A percentile compares a stretch with the other conserved stretches of the same genome.
phyloP scores from a whole-genome alignment of 345 rosid species.

The Viola odorata region DNA sequence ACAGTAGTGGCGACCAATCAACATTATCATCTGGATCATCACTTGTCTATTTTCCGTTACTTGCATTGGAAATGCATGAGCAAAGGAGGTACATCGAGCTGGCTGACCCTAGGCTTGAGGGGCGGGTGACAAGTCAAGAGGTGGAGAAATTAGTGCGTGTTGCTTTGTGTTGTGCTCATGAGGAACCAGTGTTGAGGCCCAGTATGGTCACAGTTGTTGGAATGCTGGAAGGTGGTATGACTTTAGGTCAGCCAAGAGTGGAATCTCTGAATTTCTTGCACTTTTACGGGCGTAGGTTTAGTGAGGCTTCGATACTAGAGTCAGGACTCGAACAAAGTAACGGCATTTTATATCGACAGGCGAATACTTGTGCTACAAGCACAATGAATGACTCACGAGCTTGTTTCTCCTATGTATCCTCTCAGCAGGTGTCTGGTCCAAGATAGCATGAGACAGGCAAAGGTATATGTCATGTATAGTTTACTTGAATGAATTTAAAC shows the following conservation, averaged over 20 bases:
- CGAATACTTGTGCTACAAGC: slow-evolving; percentile 30
- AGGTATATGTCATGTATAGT: slow-evolving; percentile 12
- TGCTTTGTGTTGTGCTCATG: slow-evolving; percentile 26
- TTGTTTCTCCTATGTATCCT: slow-evolving; percentile 54
- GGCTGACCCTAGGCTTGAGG: slow-evolving; percentile 72
- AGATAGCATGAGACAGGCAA: slow-evolving; percentile 35
- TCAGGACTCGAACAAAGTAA: slow-evolving; percentile 32
- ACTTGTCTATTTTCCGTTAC: slow-evolving; percentile 61
- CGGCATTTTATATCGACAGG: slow-evolving; percentile 25
- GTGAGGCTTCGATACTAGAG: slow-evolving; percentile 63
- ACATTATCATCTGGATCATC: slow-evolving; percentile 15
- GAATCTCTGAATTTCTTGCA: slow-evolving; percentile 80
- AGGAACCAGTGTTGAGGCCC: slow-evolving; percentile 22
- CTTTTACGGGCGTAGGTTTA: slow-evolving; percentile 69
- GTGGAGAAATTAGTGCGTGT: slow-evolving; percentile 16
- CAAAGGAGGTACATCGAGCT: slow-evolving; percentile 58
- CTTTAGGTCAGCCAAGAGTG: slow-evolving; percentile 53
- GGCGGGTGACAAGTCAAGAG: slow-evolving; percentile 49
- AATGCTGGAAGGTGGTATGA: slow-evolving; percentile 33
- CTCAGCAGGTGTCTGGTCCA: slow-evolving; percentile 86
- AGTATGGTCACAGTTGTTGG: slow-evolving; percentile 22
- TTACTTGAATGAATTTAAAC: slow-evolving; percentile 3
- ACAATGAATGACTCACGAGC: slow-evolving; percentile 28
- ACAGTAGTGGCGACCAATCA: slow-evolving; percentile 15
- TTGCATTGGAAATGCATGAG: slow-evolving; percentile 62